Evolutionary conservation across 129 eudicot genomes (phyloP).

Genomic region (Saposhnikovia divaricata): DNA sequence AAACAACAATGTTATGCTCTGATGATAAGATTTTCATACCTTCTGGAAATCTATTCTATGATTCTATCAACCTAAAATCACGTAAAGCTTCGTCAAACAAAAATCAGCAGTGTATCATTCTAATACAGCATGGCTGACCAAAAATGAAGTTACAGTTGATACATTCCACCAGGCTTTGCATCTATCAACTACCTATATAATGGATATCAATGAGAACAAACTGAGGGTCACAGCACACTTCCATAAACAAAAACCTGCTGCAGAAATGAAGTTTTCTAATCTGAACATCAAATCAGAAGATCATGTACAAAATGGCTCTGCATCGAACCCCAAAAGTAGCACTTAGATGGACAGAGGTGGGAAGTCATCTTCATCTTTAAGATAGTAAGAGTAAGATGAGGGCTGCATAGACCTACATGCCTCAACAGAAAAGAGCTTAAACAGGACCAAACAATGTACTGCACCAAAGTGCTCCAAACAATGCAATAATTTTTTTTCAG

Average conservation of each 20-base stretch:
- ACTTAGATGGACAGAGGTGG: conserved; percentile 58
- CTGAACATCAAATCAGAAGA: neutral
- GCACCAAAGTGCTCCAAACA: neutral
- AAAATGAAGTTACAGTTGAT: neutral
- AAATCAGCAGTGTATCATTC: neutral
- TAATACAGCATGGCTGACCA: neutral
- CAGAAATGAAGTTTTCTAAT: neutral
- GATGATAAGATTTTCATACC: neutral
- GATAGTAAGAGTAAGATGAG: conserved; percentile 49
- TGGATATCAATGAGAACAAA: neutral
- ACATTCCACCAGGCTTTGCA: neutral
- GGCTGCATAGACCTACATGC: neutral
- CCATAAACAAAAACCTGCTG: conserved; percentile 2
- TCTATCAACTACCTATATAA: neutral
- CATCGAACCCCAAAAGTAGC: neutral
- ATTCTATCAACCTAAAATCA: neutral
- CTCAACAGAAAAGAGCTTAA: conserved; percentile 9
- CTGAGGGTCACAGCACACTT: neutral
- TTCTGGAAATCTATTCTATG: neutral
- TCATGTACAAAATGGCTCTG: conserved; percentile 14
- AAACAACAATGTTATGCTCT: neutral
- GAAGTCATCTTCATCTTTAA: conserved; percentile 42
- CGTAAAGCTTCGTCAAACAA: neutral
- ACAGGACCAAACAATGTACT: neutral
- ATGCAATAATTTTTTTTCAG: neutral